Base-by-base conservation (phyloP, 2,329 filamentous ascomycete species). In the Arthrobotrys sinensis region DNA sequence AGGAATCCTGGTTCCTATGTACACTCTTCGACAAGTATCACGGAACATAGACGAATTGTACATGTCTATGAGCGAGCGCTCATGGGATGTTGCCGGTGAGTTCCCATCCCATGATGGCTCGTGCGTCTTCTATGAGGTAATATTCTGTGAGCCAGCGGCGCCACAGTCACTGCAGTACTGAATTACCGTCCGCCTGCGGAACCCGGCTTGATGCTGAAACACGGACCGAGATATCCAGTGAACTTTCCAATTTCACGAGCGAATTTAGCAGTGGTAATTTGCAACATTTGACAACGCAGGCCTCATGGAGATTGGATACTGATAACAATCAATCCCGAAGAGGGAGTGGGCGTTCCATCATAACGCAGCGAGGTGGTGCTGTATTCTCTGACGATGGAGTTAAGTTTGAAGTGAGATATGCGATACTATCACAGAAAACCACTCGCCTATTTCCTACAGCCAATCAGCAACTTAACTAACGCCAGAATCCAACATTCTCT, bases 131-230 rank as follows among this genome's bases (percentile, higher is more conserved):
- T 10, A 38, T 36, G 21, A 16, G 3, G 11, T 38, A 60, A 8
- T n/a, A 16, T 28, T 38, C 8, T 57, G n/a, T 21, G 55, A 28
- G 14, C n/a, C 34, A n/a, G 11, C 55, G 36, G 36, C 55, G 55
- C 55, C 55, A 60, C 55, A 60, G 12, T 19, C 55, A 60, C 55
- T 43, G 36, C 43, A 60, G 43, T 43, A 60, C 36, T 43, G 36
- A 60, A 60, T 60, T 43, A 60, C 36, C 55, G 55, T 10, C 19
- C 16, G 11, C 11, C 19, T 60, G 19, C 55, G 55, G 55, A 60
- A 28, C 19, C 21, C 34, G 19, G 36, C 7, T 4, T 28, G 28
- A 43, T 60, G 21, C 34, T 43, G 19, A 43, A 43, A 60, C 55
- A 28, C 55, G 19, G 21, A 8, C 55, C 21, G 55, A 40, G 55